Base-by-base conservation (phyloP, 352 stramenopile genomes). In the Nothophytophthora sp. region DNA sequence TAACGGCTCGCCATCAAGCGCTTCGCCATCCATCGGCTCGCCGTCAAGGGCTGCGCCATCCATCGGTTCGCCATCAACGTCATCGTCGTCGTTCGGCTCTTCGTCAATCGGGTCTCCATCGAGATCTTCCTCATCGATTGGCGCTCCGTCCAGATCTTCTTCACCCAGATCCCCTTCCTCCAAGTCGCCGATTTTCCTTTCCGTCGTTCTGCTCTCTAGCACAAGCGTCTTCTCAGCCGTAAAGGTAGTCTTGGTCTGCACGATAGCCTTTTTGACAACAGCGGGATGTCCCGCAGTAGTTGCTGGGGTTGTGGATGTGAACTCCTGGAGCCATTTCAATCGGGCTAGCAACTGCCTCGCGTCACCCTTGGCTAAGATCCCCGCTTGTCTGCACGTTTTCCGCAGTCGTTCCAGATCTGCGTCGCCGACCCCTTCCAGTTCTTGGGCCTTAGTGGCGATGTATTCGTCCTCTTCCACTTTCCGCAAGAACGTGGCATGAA, bases 401-500 rank as follows among this genome's bases (percentile, higher is more conserved):
- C 77, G 75, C 37, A 93, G 42, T 25, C 68, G 72, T 20, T 88
- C 79, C 47, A 86, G 55, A 33, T 86, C 65, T 5, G 56, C 24
- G 33, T 67, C 54, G n/a, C 32, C 49, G 9, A 67, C 60, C 23
- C 37, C 57, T 7, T 67, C 43, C 5, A 70, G 23, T 5, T 39
- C 40, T 12, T 60, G 13, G 11, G 24, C 40, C 16, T 41, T 40
- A 12, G 44, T 44, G 8, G 32, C 46, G 5, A 75, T 52, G 30
- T 84, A 81, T 23, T 79, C 76, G 6, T 67, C 46, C 45, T 90
- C 79, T 19, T 89, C 80, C n/a, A 76, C 18, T 55, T 90, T 92
- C 22, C 76, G 55, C 41, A 93, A 22, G 23, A 93, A 93, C 13
- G 82, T 91, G 34, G 82, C 82, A 55, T 93, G 87, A 22, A 93